phyloP scores from a whole-genome alignment of 306 rosid genomes.

The Dryas alaskensis region DNA sequence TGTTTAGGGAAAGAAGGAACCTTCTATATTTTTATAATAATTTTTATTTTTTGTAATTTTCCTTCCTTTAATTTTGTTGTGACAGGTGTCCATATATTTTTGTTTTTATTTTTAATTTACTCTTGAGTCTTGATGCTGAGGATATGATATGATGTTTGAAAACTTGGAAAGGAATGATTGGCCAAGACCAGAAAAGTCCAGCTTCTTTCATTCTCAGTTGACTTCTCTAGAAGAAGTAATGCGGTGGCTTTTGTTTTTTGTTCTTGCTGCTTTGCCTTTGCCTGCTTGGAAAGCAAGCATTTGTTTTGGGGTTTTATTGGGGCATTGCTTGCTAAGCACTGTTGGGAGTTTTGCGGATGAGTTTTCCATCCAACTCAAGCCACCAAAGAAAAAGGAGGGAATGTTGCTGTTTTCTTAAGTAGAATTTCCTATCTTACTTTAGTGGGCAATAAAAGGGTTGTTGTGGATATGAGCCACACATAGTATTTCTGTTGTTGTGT shows the following conservation, averaged over 20 bases:
- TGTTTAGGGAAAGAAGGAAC: not conserved
- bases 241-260: not conserved
- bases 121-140: not conserved
- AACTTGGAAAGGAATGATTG: not conserved
- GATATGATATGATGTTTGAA: not conserved
- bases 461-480: not conserved
- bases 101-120: not conserved
- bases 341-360: not conserved
- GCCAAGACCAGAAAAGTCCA: not conserved
- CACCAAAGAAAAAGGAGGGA: not conserved
- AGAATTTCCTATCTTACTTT: not conserved
- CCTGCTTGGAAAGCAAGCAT: constrained; percentile 15
- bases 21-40: not conserved
- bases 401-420: not conserved
- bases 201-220: not conserved
- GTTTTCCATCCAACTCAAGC: not conserved
- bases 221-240: not conserved
- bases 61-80: not conserved
- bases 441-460: not conserved
- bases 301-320: not conserved
- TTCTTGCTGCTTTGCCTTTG: constrained; percentile 2
- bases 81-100: not conserved
- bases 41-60: not conserved
- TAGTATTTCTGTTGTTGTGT: not conserved
- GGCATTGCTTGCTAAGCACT: not conserved